Conservation (phyloP, 2,329 filamentous ascomycete genomes). For the Aspergillus fijiensis region DNA sequence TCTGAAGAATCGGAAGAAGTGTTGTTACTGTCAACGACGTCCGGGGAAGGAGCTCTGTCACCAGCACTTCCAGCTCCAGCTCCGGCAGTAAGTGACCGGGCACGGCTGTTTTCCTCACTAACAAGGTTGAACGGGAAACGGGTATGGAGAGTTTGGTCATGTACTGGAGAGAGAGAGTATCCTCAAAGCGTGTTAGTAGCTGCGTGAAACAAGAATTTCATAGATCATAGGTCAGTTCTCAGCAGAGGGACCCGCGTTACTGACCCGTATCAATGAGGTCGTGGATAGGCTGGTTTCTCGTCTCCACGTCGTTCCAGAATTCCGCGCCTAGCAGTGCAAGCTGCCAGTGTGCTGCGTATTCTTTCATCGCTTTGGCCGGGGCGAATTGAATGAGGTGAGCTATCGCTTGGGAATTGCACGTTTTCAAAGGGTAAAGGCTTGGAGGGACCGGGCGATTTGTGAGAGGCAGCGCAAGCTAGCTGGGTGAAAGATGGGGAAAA, state of each 20-base stretch:
- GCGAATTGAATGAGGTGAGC: too few species aligned
- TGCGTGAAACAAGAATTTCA: neutral
- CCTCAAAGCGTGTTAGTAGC: too few species aligned
- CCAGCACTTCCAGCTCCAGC: too few species aligned
- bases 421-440: too few species aligned
- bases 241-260: neutral
- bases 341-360: conserved; percentile 26
- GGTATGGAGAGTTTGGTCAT: conserved; percentile 20
- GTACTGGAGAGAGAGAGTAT: neutral
- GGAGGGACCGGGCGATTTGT: neutral
- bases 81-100: neutral
- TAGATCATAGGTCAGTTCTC: too few species aligned
- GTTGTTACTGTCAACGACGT: neutral
- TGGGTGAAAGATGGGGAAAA: neutral
- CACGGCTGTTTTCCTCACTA: conserved; percentile 9
- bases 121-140: conserved; percentile 28
- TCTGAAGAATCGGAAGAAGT: neutral
- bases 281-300: conserved; percentile 17
- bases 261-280: conserved; percentile 20
- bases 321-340: conserved; percentile 26
- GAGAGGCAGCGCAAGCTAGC: neutral
- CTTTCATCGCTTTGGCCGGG: conserved; percentile 16
- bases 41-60: neutral
- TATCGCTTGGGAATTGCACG: too few species aligned
- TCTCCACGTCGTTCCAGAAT: conserved; percentile 32